phyloP scores from a whole-genome alignment of 129 eudicot genomes.

The Helianthus tuberosus region DNA sequence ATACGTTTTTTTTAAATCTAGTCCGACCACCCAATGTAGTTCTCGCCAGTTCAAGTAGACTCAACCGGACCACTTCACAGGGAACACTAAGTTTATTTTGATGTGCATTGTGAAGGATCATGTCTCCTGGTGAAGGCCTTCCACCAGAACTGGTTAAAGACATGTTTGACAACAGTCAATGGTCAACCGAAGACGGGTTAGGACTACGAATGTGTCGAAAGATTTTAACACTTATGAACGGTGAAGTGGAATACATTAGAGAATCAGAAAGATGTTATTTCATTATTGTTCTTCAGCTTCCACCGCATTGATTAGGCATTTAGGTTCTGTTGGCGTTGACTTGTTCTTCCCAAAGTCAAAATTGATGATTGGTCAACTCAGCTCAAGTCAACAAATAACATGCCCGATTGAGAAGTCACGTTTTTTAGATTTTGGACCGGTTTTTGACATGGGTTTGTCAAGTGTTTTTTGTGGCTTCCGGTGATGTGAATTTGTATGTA shows the following conservation, averaged over 20 bases:
- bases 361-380: conserved; percentile 9
- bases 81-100: conserved; percentile 6
- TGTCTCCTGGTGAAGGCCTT: conserved; percentile 91
- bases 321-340: conserved; percentile 30
- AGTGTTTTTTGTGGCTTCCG: not conserved
- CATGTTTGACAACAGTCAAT: conserved; percentile 71
- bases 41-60: too few relatives aligned
- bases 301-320: conserved; percentile 27
- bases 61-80: too few relatives aligned
- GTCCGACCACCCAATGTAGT: too few relatives aligned
- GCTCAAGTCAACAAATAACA: conserved; percentile 8
- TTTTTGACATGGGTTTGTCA: conserved; percentile 18
- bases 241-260: conserved; percentile 83
- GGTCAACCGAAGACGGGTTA: conserved; percentile 79
- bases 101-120: conserved; percentile 55
- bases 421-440: not conserved
- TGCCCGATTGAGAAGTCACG: not conserved
- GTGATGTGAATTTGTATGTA: too few relatives aligned
- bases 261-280: conserved; percentile 86
- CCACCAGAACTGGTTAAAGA: conserved; percentile 84
- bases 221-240: conserved; percentile 73
- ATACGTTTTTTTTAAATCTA: too few relatives aligned
- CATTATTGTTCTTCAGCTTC: conserved; percentile 57
- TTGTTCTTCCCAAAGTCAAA: conserved; percentile 21
- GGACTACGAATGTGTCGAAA: conserved; percentile 79